These are phyloP conservation scores for Mucor mucedo DNA, from an alignment of 371 early-diverging fungal genomes.

Conservation along the genomic window DNA sequence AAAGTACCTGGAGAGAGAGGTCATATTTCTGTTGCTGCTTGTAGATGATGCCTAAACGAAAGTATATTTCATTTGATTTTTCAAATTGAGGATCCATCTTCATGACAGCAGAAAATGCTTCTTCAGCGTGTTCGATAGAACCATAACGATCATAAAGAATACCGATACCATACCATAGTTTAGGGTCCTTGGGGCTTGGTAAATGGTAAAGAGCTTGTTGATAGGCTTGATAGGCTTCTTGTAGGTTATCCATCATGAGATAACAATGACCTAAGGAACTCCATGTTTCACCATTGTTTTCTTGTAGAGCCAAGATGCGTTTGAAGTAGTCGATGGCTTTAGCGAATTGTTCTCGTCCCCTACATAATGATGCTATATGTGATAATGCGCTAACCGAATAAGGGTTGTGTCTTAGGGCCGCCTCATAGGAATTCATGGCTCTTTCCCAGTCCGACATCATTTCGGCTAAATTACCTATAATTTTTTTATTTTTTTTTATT, in stretches of 20 bases:
- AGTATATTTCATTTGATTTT: slow-evolving; percentile 97
- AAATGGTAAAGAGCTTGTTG: slow-evolving; percentile 58
- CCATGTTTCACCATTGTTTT: slow-evolving; percentile 89
- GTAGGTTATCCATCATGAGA: slow-evolving; percentile 91
- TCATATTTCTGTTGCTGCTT: slow-evolving; percentile 93
- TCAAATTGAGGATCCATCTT: slow-evolving; percentile 90
- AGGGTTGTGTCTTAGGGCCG: slow-evolving; percentile 89
- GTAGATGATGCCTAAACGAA: slow-evolving; percentile 96
- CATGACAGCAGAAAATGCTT: slow-evolving; percentile 93
- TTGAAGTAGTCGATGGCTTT: slow-evolving; percentile 42
- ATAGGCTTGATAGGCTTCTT: slow-evolving; percentile 77
- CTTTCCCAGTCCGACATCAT: slow-evolving; percentile 78
- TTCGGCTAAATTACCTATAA: slow-evolving; percentile 72
- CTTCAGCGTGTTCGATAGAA: slow-evolving; percentile 95
- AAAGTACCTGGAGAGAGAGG: slow-evolving; percentile 79
- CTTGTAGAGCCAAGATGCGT: slow-evolving; percentile 80
- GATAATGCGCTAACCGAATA: slow-evolving; percentile 82
- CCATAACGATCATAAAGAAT: slow-evolving; percentile 97
- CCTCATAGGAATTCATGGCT: slow-evolving; percentile 84
- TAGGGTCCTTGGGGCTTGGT: slow-evolving; percentile 92
- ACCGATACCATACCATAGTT: slow-evolving; percentile 98
- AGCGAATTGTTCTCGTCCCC: slow-evolving; percentile 67
- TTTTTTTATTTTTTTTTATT: slow-evolving; percentile 4
- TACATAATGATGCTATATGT: slow-evolving; percentile 72
- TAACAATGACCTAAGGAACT: slow-evolving; percentile 93